Base-by-base conservation (phyloP, 768 basidiomycete species). In the Suillus sp. region DNA sequence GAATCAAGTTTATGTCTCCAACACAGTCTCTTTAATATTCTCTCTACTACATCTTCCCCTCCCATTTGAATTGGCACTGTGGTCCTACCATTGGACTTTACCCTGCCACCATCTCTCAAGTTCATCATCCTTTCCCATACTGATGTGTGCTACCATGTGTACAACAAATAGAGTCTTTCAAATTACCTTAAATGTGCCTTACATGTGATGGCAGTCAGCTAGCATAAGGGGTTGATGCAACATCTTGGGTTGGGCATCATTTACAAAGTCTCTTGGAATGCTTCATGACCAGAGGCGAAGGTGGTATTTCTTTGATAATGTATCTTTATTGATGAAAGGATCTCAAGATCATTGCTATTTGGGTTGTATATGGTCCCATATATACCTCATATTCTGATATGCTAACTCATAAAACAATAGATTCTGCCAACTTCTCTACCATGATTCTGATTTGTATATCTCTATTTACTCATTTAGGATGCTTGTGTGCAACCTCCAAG, bases 61-160 rank as follows among this genome's bases (percentile, higher is more conserved):
- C 32, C 51, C 20, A 53, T 34, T 53, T 53, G 51, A 20, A 32
- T 53, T 53, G 51, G 51, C 20, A 53, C 51, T 53, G 51, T 20
- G 5, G 51, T 53, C 51, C 20, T 53, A 1, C 51, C 51, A 34
- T n/a, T 53, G 20, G 32, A 53, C 11, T 20, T 32, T n/a, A 20
- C 32, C 30, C 51, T 69, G 0, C 25, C 35, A 1, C 54, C 61
- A 2, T 20, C 51, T 14, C 51, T 71, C 8, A 66, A 71, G 20
- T 62, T 73, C n/a, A 30, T 71, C n/a, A 65, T 71, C 11, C 40
- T 73, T 6, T 72, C 71, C 9, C 63, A 69, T 7, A 56, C 47
- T 32, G 5, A 55, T 45, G 0, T 16, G 59, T 7, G 0, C 0
- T n/a, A n/a, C n/a, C 2, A 66, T 66, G 30, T 40, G 2, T 69